Base-by-base conservation (phyloP, 148 eudicot genomes). In the Polygonum aviculare region DNA sequence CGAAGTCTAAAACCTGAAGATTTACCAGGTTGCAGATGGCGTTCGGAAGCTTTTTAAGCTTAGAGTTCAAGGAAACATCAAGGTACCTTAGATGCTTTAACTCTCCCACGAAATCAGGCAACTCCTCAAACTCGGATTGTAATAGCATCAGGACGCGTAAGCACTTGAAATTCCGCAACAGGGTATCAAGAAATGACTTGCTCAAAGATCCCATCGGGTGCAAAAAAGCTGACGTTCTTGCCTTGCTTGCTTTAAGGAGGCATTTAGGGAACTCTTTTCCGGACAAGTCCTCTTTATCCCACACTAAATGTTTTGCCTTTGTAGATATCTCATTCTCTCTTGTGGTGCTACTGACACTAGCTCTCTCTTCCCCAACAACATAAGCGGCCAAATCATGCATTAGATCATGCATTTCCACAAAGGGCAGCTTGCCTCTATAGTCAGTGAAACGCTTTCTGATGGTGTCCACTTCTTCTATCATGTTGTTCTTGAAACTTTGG, bases 321-420 rank as follows among this genome's bases (percentile, higher is more conserved):
- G 79, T 83, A 26, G 83, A 77, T 16, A 84, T 72, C 1, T 33
- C 74, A n/a, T 51, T 51, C 10, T 51, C n/a, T 15, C 65, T 41
- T 31, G 79, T 48, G 60, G 22, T 49, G 5, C 75, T 52, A 75
- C 77, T 81, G 41, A 85, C 76, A 73, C 4, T 75, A 12, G 78
- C 72, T 59, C 54, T 74, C 73, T 87, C 88, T 38, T 79, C 39
- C 18, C 81, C 86, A 3, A 83, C 74, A 47, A 85, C 79, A 14
- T 81, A 83, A 12, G 65, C 73, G 12, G 85, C 87, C 15, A 88
- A 82, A 51, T 85, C 87, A 21, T 80, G 87, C 33, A 85, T 77
- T n/a, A 85, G 83, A 67, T 82, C 81, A 57, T 88, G 91, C 57
- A 88, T 83, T 75, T 77, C 82, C 12, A 80, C 80, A 59, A 79